phyloP scores from a whole-genome alignment of 2,329 filamentous ascomycete species.

The Byssothecium circinans region DNA sequence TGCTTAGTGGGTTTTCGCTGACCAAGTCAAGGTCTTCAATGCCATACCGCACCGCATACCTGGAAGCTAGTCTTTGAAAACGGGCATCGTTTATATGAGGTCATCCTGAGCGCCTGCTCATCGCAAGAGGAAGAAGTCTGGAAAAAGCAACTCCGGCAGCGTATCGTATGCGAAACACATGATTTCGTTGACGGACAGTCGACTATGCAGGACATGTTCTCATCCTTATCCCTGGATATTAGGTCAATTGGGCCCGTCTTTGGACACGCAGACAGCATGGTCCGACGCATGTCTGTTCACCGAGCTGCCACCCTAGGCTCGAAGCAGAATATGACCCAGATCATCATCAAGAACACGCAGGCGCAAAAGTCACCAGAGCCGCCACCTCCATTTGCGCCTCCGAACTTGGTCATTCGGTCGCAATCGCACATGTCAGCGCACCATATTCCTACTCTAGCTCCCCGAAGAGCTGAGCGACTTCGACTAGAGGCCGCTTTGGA shows the following conservation, averaged over 20 bases:
- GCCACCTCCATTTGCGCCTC: conserved; percentile 47
- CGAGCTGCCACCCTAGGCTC: conserved; percentile 73
- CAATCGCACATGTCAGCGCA: conserved; percentile 75
- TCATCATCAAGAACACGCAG: conserved; percentile 85
- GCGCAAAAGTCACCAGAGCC: conserved; percentile 61
- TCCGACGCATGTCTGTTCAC: conserved; percentile 75
- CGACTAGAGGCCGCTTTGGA: conserved; percentile 72
- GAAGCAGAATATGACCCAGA: conserved; percentile 69
- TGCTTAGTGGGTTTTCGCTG: background rate
- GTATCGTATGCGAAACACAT: conserved; percentile 53
- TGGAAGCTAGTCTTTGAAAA: conserved; percentile 91
- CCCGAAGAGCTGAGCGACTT: conserved; percentile 73
- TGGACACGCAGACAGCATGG: conserved; percentile 67
- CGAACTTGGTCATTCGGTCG: conserved; percentile 69
- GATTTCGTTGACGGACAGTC: conserved; percentile 53
- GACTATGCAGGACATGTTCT: conserved; percentile 57
- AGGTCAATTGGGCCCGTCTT: conserved; percentile 75
- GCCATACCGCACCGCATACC: conserved; percentile 80
- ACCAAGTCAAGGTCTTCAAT: conserved; percentile 70
- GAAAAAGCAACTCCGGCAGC: conserved; percentile 66
- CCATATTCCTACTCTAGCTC: conserved; percentile 70
- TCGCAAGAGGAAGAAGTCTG: conserved; percentile 78
- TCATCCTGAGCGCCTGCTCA: conserved; percentile 85
- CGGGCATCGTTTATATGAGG: conserved; percentile 74
- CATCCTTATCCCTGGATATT: conserved; percentile 69